A percentile compares a stretch with the other conserved stretches of the same genome.
phyloP scores from a whole-genome alignment of 2,329 filamentous ascomycete species.

The Fusarium penzigii region DNA sequence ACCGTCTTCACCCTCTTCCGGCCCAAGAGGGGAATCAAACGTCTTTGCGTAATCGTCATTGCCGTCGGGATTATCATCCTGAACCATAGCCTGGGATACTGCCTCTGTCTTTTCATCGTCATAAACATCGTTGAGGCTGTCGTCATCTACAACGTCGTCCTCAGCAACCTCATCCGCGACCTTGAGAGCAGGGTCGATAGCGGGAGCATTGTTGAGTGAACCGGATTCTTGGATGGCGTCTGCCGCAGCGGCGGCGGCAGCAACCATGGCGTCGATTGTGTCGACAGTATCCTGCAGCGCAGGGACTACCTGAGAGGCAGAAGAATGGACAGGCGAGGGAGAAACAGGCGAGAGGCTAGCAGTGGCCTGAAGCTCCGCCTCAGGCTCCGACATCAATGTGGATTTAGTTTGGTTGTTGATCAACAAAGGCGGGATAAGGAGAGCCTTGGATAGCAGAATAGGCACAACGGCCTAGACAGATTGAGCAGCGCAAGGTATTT shows the following conservation, averaged over 20 bases:
- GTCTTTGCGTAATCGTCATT: constrained; percentile 54
- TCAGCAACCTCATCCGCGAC: constrained; percentile 31
- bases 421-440: constrained; percentile 14
- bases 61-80: constrained; percentile 34
- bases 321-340: constrained; percentile 48
- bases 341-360: constrained; percentile 55
- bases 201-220: constrained; percentile 29
- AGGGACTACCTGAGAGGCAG: constrained; percentile 49
- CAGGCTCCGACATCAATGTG: constrained; percentile 49
- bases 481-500: background rate
- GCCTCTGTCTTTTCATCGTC: constrained; percentile 39
- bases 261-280: constrained; percentile 49
- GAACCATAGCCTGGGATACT: constrained; percentile 27
- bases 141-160: constrained; percentile 45
- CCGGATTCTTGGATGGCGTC: constrained; percentile 27
- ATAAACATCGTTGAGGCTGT: constrained; percentile 51
- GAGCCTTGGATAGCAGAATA: constrained; percentile 8
- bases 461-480: constrained; percentile 21
- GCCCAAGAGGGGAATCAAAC: constrained; percentile 49
- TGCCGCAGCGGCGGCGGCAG: constrained; percentile 33
- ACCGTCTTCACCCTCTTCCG: constrained; percentile 38
- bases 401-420: constrained; percentile 18
- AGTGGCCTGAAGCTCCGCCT: constrained; percentile 48
- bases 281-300: constrained; percentile 55
- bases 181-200: constrained; percentile 34